Conservation (phyloP, 441 rosid genomes). For the Lepidium campestre region DNA sequence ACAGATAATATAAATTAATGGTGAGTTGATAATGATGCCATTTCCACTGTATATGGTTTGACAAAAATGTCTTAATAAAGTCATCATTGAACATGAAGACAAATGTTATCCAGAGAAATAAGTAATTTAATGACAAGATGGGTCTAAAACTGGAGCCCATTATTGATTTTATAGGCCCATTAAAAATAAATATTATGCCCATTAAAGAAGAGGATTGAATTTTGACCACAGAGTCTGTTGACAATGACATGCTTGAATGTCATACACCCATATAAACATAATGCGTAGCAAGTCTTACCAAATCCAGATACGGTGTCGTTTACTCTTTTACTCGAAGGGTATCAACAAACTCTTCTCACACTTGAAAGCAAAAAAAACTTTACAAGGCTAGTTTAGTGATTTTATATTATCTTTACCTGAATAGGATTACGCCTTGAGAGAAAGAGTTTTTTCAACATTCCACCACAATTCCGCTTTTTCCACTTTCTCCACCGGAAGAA, state of each 20-base stretch:
- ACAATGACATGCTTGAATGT: background rate
- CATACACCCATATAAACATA: background rate
- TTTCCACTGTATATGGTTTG: slow-evolving; percentile 12
- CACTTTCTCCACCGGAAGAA: slow-evolving; percentile 10
- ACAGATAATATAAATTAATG: slow-evolving; percentile 2
- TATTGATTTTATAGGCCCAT: background rate
- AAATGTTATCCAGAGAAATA: too few species aligned
- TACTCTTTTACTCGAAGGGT: background rate
- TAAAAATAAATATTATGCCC: background rate
- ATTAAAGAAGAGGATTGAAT: background rate
- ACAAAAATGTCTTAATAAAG: slow-evolving; percentile 1
- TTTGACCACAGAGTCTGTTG: background rate
- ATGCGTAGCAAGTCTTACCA: slow-evolving; percentile 1
- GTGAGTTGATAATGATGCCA: slow-evolving; percentile 7
- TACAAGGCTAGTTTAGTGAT: background rate
- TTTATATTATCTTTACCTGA: background rate
- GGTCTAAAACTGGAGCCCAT: background rate
- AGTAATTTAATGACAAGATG: background rate
- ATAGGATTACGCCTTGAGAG: background rate
- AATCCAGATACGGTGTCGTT: background rate
- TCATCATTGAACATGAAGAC: background rate
- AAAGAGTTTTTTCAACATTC: background rate
- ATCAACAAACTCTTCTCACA: background rate
- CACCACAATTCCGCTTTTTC: slow-evolving; percentile 7
- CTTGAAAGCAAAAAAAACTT: background rate